These are phyloP conservation scores for Casaregolazyma suthepensis DNA, from an alignment of 1,139 yeast genomes.

Conservation along the genomic window DNA sequence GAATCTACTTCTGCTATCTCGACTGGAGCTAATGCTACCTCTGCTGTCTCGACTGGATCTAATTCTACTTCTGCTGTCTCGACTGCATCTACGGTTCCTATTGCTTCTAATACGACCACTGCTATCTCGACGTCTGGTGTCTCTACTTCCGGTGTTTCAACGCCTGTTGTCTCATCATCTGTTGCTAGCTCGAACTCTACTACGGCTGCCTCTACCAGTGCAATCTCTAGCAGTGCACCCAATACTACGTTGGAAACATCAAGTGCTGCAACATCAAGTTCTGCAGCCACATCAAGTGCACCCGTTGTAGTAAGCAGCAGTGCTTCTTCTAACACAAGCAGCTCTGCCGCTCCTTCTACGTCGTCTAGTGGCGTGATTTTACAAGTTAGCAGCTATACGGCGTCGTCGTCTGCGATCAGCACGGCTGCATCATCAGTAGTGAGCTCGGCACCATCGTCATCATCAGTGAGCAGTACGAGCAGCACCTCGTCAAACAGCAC, in stretches of 20 bases:
- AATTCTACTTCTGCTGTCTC: slow-evolving; percentile 2
- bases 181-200: slow-evolving; percentile 4
- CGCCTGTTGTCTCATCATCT: not conserved
- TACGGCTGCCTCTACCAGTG: slow-evolving; percentile 4
- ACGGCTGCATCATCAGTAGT: not conserved
- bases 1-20: slow-evolving; percentile 22
- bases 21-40: slow-evolving; percentile 11
- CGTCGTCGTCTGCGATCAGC: slow-evolving; percentile 3
- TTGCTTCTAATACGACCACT: slow-evolving; percentile 4
- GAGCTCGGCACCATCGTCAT: slow-evolving; percentile 5
- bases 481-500: slow-evolving; percentile 4
- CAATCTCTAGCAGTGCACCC: slow-evolving; percentile 5
- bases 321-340: not conserved
- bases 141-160: not conserved
- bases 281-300: no score
- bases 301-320: no score
- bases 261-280: slow-evolving; percentile 1
- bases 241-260: slow-evolving; percentile 5
- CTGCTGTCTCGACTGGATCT: slow-evolving; percentile 10
- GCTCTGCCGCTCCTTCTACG: slow-evolving; percentile 1
- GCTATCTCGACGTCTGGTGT: not conserved
- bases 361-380: slow-evolving; percentile 3
- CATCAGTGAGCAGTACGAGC: not conserved
- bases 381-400: not conserved
- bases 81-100: slow-evolving; percentile 2